Conservation (phyloP, 2,329 filamentous ascomycete genomes). For the Aspergillus sp. region DNA sequence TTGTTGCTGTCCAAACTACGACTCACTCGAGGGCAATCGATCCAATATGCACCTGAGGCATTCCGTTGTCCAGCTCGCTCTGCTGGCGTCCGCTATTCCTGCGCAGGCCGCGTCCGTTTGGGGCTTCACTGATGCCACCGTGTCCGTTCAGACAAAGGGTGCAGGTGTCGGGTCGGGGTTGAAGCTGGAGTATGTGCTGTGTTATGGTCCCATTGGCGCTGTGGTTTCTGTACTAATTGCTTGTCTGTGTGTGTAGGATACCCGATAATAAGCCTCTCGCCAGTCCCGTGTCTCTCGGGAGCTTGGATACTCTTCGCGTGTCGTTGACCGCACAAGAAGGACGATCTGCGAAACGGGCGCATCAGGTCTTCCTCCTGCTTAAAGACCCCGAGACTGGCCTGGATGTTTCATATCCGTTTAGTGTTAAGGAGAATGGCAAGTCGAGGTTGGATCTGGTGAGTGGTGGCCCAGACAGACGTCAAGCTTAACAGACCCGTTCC, state of each 20-base stretch:
- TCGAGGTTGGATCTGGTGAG: constrained; percentile 75
- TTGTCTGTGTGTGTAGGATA: constrained; percentile 41
- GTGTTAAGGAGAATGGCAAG: constrained; percentile 80
- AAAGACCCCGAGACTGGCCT: constrained; percentile 66
- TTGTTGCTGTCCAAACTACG: no score
- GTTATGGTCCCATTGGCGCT: background rate
- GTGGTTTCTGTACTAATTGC: background rate
- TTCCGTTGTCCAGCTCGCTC: constrained; percentile 26
- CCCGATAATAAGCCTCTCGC: constrained; percentile 52
- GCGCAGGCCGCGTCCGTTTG: constrained; percentile 45
- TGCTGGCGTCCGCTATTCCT: constrained; percentile 29
- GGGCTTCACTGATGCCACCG: constrained; percentile 57
- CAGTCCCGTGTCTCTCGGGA: constrained; percentile 56
- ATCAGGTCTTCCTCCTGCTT: constrained; percentile 86
- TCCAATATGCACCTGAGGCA: constrained; percentile 31
- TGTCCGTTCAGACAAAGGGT: constrained; percentile 53
- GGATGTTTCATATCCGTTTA: constrained; percentile 79
- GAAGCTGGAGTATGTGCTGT: constrained; percentile 48
- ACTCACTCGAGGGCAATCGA: no score
- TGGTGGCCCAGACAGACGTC: constrained; percentile 11
- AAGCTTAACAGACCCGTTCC: background rate
- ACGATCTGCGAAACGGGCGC: constrained; percentile 70
- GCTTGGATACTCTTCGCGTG: constrained; percentile 69
- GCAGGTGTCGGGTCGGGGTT: constrained; percentile 44
- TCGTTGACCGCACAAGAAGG: constrained; percentile 72